Conservation (phyloP, 129 eudicot species). For the Artemisia argyi region DNA sequence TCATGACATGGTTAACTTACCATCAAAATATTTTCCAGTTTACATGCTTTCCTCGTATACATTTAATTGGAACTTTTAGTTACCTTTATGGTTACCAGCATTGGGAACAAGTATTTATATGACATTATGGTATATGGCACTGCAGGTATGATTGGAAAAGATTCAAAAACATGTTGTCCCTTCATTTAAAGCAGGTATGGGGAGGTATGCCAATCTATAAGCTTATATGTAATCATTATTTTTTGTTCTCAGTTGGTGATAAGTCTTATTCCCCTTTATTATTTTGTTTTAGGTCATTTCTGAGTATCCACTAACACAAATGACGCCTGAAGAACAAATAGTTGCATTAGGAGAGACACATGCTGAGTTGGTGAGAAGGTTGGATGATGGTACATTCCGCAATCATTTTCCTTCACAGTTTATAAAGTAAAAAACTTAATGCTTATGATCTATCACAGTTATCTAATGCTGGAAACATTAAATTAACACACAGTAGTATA, state of each 20-base stretch:
- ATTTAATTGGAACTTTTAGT: neutral
- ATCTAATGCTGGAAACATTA: too few relatives aligned
- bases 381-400: conserved; percentile 94
- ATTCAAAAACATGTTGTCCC: conserved; percentile 68
- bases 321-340: conserved; percentile 61
- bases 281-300: conserved; percentile 57
- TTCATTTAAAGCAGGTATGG: conserved; percentile 87
- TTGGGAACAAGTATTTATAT: conserved; percentile 3
- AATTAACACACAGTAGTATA: too few relatives aligned
- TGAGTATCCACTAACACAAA: conserved; percentile 70
- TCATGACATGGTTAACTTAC: neutral
- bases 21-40: neutral
- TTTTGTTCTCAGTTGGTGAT: neutral
- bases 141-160: conserved; percentile 86
- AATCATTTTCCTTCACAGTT: conserved; percentile 24
- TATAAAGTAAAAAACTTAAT: neutral
- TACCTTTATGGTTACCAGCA: conserved; percentile 1
- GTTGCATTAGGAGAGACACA: conserved; percentile 67
- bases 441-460: too few relatives aligned
- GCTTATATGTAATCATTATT: conserved; percentile 2
- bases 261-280: neutral
- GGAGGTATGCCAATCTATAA: conserved; percentile 48
- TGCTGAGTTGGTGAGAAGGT: conserved; percentile 76
- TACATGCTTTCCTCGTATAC: neutral
- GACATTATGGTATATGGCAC: neutral